These are phyloP conservation scores for Verticillium tricorpus DNA, from an alignment of 2,329 filamentous ascomycete genomes.

Conservation along the genomic window DNA sequence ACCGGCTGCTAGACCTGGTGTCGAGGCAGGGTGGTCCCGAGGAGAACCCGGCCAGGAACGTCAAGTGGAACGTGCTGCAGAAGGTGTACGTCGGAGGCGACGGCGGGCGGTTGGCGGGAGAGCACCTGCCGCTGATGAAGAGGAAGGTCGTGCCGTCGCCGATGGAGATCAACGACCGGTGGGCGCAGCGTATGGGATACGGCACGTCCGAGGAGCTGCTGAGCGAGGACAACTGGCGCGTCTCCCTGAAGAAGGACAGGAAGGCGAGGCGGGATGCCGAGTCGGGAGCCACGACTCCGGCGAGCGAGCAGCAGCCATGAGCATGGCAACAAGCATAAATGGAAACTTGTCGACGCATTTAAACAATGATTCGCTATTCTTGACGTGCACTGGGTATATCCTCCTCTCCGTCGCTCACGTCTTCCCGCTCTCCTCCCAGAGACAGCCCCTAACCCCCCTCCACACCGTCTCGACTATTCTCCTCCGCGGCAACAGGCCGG, in stretches of 20 bases:
- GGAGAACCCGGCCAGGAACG: conserved; percentile 14
- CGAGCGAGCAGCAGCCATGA: neutral
- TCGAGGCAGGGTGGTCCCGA: conserved; percentile 29
- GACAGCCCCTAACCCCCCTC: conserved; percentile 76
- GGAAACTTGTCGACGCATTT: neutral
- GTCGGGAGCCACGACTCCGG: neutral
- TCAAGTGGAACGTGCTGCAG: conserved; percentile 17
- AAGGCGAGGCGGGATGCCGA: neutral
- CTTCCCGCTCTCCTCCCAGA: conserved; percentile 56
- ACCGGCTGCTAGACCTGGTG: conserved; percentile 64
- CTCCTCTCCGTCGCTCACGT: conserved; percentile 1
- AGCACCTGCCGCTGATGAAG: conserved; percentile 52
- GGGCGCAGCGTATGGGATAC: conserved; percentile 58
- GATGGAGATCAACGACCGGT: conserved; percentile 55
- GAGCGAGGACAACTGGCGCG: conserved; percentile 12
- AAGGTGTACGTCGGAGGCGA: conserved; percentile 53
- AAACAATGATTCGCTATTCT: neutral
- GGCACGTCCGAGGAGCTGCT: conserved; percentile 45
- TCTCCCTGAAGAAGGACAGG: conserved; percentile 6
- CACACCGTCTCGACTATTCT: conserved; percentile 82
- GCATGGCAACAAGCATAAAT: neutral
- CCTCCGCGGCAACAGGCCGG: conserved; percentile 68
- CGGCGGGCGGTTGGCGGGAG: conserved; percentile 42
- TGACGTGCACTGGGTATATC: neutral
- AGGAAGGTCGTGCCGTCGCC: conserved; percentile 43